Conservation (phyloP, 495 filamentous ascomycete genomes). For the Aspergillus coremiiformis region DNA sequence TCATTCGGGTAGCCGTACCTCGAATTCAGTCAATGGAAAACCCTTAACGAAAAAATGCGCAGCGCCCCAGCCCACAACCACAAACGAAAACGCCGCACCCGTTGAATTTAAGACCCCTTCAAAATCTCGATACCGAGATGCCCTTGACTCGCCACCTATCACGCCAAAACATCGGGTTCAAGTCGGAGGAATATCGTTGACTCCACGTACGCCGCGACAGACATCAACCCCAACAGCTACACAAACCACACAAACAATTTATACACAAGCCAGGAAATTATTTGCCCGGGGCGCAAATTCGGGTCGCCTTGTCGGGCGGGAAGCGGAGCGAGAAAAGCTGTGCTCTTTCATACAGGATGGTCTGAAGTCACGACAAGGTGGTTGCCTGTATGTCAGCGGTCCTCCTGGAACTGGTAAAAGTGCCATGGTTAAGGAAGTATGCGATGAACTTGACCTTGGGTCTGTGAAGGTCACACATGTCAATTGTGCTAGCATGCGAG, state of each 20-base stretch:
- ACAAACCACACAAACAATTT: constrained; percentile 56
- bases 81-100: constrained; percentile 28
- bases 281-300: constrained; percentile 75
- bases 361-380: constrained; percentile 52
- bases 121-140: constrained; percentile 62
- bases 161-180: constrained; percentile 66
- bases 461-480: constrained; percentile 63
- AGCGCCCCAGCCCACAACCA: background rate
- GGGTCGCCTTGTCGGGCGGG: constrained; percentile 71
- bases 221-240: constrained; percentile 48
- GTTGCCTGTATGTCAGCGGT: constrained; percentile 93
- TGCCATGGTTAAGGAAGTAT: constrained; percentile 78
- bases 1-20: constrained; percentile 25
- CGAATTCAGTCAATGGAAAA: constrained; percentile 31
- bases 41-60: background rate
- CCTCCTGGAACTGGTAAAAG: constrained; percentile 96
- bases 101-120: constrained; percentile 46
- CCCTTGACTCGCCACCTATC: constrained; percentile 52
- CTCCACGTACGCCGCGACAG: constrained; percentile 51
- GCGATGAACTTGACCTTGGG: constrained; percentile 44
- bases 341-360: constrained; percentile 59
- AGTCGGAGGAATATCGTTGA: constrained; percentile 54
- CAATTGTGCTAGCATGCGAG: constrained; percentile 95
- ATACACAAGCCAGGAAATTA: constrained; percentile 77
- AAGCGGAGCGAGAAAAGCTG: constrained; percentile 68